phyloP scores from a whole-genome alignment of 192 early-diverging fungal species.

The Glomus cerebriforme region DNA sequence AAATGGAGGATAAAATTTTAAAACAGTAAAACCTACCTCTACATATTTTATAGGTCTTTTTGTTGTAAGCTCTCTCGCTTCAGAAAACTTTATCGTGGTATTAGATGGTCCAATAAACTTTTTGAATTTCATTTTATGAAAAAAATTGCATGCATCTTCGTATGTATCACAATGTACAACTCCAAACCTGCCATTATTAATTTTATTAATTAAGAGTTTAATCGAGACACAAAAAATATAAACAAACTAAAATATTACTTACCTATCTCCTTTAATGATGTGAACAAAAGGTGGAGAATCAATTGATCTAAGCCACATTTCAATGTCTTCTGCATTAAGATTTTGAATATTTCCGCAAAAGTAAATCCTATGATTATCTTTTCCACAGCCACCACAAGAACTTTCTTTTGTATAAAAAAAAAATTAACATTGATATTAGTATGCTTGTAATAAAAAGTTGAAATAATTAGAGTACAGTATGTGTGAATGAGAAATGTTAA shows the following conservation, averaged over 20 bases:
- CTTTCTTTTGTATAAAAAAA: not conserved
- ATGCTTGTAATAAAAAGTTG: too few species aligned
- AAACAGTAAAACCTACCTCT: too few species aligned
- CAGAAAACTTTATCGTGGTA: too few species aligned
- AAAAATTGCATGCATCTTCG: not conserved
- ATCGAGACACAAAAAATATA: too few species aligned
- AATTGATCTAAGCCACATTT: not conserved
- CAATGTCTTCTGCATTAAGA: not conserved
- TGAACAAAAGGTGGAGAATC: conserved; percentile 4
- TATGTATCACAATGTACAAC: not conserved
- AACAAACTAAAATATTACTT: not conserved
- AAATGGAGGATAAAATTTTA: too few species aligned
- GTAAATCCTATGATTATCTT: not conserved
- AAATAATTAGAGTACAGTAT: too few species aligned
- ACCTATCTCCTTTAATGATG: not conserved
- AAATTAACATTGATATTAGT: too few species aligned
- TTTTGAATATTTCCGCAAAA: not conserved
- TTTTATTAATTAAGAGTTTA: not conserved
- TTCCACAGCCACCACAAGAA: not conserved
- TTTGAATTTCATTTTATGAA: not conserved
- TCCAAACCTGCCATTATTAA: not conserved
- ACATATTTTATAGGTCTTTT: too few species aligned
- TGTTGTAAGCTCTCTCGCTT: too few species aligned
- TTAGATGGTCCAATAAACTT: not conserved
- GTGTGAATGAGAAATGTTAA: too few species aligned